Evolutionary conservation across 228 moss, liverwort and hornwort genomes (phyloP).

Genomic region (Sphagnum fallax): DNA sequence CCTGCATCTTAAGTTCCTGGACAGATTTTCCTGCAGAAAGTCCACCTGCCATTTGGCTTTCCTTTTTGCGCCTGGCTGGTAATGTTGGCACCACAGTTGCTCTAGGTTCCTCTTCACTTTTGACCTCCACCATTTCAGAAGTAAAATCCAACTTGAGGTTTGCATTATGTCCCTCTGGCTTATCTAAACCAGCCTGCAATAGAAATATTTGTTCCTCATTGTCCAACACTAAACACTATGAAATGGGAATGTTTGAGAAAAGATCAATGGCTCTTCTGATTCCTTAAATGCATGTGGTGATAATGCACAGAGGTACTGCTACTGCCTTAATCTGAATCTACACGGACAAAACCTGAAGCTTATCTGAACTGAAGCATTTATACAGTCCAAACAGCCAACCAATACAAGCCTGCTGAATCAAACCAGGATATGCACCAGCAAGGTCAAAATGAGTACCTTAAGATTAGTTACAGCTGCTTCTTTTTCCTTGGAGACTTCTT

Average conservation of each 20-base stretch:
- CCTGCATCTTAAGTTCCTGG: slow-evolving; percentile 54
- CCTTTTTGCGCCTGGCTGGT: slow-evolving; percentile 23
- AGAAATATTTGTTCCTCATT: background rate
- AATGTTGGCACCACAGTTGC: slow-evolving; percentile 11
- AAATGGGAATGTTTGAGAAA: background rate
- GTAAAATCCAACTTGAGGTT: slow-evolving; percentile 46
- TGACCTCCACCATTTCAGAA: slow-evolving; percentile 34
- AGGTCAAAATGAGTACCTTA: slow-evolving; percentile 29
- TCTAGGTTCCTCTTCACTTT: slow-evolving; percentile 26
- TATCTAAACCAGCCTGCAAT: slow-evolving; percentile 38
- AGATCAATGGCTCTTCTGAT: background rate
- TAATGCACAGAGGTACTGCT: too few relatives aligned
- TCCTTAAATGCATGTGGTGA: background rate
- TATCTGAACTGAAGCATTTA: background rate
- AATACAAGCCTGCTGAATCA: background rate
- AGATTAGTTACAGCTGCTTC: slow-evolving; percentile 38
- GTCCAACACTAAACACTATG: too few relatives aligned
- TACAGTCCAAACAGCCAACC: background rate
- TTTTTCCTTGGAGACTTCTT: slow-evolving; percentile 25
- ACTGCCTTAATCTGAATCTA: too few relatives aligned
- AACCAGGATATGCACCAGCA: too few relatives aligned
- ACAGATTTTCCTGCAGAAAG: slow-evolving; percentile 43
- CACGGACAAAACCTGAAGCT: too few relatives aligned
- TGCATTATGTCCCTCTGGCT: slow-evolving; percentile 28
- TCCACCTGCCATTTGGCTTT: slow-evolving; percentile 18